Evolutionary conservation across 352 stramenopile species (phyloP).

Genomic region (Phytophthora rubi): DNA sequence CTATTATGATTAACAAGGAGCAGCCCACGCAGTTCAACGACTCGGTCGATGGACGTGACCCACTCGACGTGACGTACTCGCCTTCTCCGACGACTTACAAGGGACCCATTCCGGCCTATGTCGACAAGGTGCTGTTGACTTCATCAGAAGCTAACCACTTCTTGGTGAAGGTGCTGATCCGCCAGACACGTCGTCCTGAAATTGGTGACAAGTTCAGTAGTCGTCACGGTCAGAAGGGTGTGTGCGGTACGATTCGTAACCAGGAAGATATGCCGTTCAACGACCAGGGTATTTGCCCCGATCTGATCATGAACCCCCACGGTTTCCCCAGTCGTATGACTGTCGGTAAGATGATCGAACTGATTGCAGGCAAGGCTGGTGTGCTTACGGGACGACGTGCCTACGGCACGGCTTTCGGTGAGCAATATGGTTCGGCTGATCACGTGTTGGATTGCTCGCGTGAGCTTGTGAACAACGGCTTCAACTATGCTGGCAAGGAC

Average conservation of each 20-base stretch:
- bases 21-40: slow-evolving; percentile 95
- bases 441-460: slow-evolving; percentile 91
- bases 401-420: slow-evolving; percentile 99
- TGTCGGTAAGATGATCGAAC: slow-evolving; percentile 99
- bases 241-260: slow-evolving; percentile 96
- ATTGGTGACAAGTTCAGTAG: slow-evolving; percentile 99
- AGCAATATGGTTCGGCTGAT: slow-evolving; percentile 97
- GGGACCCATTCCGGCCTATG: slow-evolving; percentile 93
- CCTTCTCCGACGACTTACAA: slow-evolving; percentile 96
- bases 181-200: slow-evolving; percentile 96
- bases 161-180: slow-evolving; percentile 97
- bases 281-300: slow-evolving; percentile 97
- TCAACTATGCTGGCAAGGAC: slow-evolving; percentile 99
- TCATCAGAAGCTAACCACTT: slow-evolving; percentile 98
- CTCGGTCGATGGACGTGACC: slow-evolving; percentile 76
- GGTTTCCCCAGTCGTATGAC: slow-evolving; percentile 99
- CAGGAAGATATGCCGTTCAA: slow-evolving; percentile 99
- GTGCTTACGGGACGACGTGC: slow-evolving; percentile 96
- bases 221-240: slow-evolving; percentile 99
- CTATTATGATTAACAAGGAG: slow-evolving; percentile 99
- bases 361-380: slow-evolving; percentile 98
- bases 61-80: slow-evolving; percentile 83
- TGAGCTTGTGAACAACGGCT: slow-evolving; percentile 96
- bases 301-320: slow-evolving; percentile 99
- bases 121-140: slow-evolving; percentile 99